Percentiles rank a stretch among this genome's conserved stretches.
These are phyloP conservation scores for Salvia sclarea DNA, from an alignment of 305 asterid genomes.

Conservation along the genomic window DNA sequence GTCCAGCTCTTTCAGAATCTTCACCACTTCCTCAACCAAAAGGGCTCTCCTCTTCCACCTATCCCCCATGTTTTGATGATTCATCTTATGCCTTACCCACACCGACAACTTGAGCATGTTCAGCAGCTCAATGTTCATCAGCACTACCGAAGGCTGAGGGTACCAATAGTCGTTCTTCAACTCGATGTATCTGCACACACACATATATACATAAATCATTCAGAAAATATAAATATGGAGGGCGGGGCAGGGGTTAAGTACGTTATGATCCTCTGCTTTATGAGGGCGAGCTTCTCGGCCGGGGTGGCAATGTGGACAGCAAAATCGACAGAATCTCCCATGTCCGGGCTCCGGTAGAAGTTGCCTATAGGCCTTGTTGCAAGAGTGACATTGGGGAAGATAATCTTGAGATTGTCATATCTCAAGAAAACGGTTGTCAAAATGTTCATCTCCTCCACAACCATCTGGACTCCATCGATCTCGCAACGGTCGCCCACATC, in stretches of 20 bases:
- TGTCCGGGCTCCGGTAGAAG: slow-evolving; percentile 82
- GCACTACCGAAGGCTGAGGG: slow-evolving; percentile 51
- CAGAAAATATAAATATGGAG: no score
- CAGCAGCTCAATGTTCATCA: slow-evolving; percentile 52
- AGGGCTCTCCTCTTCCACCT: slow-evolving; percentile 60
- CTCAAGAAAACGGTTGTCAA: slow-evolving; percentile 68
- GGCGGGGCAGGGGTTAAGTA: neutral
- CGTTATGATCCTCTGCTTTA: slow-evolving; percentile 59
- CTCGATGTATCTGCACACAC: slow-evolving; percentile 59
- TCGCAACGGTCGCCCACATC: slow-evolving; percentile 96
- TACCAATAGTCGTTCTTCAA: slow-evolving; percentile 69
- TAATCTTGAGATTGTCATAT: slow-evolving; percentile 63
- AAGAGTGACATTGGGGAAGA: slow-evolving; percentile 68
- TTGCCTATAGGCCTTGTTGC: slow-evolving; percentile 63
- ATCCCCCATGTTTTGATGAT: slow-evolving; percentile 76
- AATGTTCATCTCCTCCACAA: slow-evolving; percentile 89
- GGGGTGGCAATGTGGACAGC: slow-evolving; percentile 72
- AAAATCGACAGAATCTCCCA: slow-evolving; percentile 73
- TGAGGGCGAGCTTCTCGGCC: slow-evolving; percentile 54
- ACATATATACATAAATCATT: no score
- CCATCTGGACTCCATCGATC: slow-evolving; percentile 79
- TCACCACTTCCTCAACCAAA: slow-evolving; percentile 59
- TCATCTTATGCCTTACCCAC: slow-evolving; percentile 73
- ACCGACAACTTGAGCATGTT: slow-evolving; percentile 50
- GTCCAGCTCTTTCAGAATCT: slow-evolving; percentile 63